Evolutionary conservation across 345 rosid genomes (phyloP), one percentile per base, ranked within the genome.

Genomic region (Mangifera indica): DNA sequence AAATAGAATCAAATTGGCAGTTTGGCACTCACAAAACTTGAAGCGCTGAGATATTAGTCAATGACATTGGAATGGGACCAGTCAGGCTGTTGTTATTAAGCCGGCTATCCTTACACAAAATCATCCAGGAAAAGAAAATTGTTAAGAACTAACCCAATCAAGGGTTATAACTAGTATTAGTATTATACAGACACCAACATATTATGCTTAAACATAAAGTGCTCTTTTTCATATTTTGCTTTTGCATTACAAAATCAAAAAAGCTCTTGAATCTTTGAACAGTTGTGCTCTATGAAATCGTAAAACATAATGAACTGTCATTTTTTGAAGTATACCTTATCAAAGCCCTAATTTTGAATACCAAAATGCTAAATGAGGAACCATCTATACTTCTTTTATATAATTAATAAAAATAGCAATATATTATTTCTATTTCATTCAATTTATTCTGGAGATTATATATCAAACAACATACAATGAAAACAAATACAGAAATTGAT

Each of bases 81-180:
- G 76, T 22, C 64, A 80, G 48, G 61, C 79, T 82, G 71, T 82
- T 82, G 81, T 82, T 79, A 81, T 77, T 77, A 34, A 82, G 86
- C 51, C 86, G 79, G 58, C 86, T 82, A 75, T 72, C 73, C 83
- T 79, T 72, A 32, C 77, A 74, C 32, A 71, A 4, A 40, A 76
- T 42, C 53, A 13, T 3, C 75, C 77, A 48, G n/a, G 51, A 34
- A 74, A 69, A 22, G 25, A 51, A 71, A 73, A 75, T 58, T 55
- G 5, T 69, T 66, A 74, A 61, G 63, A 69, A 63, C 29, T 71
- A 25, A 22, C 69, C 34, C 57, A 69, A 61, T 68, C 7, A 72
- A 73, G 55, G 46, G 21, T 53, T 1, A 17, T 6, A 29, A 44
- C 65, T 57, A 69, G 51, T 40, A 40, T 24, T 14, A 34, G 0